Percentiles rank a stretch among this genome's conserved stretches.
Conservation (phyloP, 2,329 filamentous ascomycete genomes). For the Colletotrichum liriopes region DNA sequence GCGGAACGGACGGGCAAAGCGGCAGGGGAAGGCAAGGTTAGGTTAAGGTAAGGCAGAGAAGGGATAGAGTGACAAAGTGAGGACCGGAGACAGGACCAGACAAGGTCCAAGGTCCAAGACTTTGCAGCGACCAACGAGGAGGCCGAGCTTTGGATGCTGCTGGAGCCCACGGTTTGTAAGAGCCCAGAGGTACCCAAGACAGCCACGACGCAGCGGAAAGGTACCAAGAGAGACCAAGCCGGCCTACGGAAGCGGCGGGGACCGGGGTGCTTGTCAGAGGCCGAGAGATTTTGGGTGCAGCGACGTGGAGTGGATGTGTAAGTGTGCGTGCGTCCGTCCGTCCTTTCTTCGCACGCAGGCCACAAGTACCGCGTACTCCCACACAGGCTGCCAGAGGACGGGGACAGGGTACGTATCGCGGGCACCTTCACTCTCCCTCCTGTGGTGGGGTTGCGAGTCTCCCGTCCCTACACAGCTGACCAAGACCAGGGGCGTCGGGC, state of each 20-base stretch:
- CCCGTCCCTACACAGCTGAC: conserved; percentile 38
- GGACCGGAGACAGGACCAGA: conserved; percentile 21
- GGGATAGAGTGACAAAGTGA: conserved; percentile 27
- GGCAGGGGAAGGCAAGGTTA: conserved; percentile 33
- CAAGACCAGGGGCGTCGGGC: conserved; percentile 25
- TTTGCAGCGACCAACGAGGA: background rate
- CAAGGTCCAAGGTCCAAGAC: conserved; percentile 32
- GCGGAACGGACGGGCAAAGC: conserved; percentile 30
- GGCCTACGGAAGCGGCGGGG: conserved; percentile 43
- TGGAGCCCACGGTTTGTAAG: conserved; percentile 11
- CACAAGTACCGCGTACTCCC: conserved; percentile 1
- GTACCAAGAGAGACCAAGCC: conserved; percentile 40
- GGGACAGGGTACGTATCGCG: conserved; percentile 12
- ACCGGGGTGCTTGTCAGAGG: conserved; percentile 43
- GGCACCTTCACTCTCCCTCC: background rate
- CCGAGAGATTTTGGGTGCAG: conserved; percentile 32
- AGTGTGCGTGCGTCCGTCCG: conserved; percentile 6
- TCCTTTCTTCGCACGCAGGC: conserved; percentile 8
- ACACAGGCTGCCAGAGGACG: too few relatives aligned
- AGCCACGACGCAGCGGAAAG: conserved; percentile 22
- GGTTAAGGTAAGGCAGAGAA: conserved; percentile 42
- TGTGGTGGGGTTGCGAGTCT: conserved; percentile 3
- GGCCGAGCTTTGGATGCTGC: conserved; percentile 22
- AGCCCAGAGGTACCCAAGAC: conserved; percentile 32
- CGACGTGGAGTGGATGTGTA: background rate